Evolutionary conservation across 768 basidiomycete species (phyloP), one percentile per base, ranked within the genome.

Genomic region (Suillus decipiens): DNA sequence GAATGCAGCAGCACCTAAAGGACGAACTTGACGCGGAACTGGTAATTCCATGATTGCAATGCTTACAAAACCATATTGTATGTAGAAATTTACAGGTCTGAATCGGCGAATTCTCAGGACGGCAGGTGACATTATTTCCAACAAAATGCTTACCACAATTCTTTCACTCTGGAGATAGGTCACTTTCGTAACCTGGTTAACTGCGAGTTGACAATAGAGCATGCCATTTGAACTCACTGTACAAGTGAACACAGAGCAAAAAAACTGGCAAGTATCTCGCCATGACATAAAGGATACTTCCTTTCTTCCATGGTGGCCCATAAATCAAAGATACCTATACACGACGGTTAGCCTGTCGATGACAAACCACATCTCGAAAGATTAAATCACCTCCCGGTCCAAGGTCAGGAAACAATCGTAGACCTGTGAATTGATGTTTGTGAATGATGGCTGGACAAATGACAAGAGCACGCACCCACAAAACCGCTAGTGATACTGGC

Each of bases 381-480:
- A 34, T n/a, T 11, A 53, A 53, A 34, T 53, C 19, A 53, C 51
- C 33, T 53, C 51, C 33, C n/a, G 51, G 33, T 53, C 51, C 33
- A 53, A 53, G 51, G 51, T 53, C 51, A 53, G 51, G 51, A 53
- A 53, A 53, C 51, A 53, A 19, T 53, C 51, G 19, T 34, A 53
- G 5, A 7, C 19, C 51, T 53, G 33, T 53, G 19, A 53, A 19
- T n/a, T n/a, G 5, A 34, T 33, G 11, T 53, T 53, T n/a, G 10
- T 34, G 33, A 34, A 53, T 19, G 51, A 3, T 1, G 19, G 19
- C 6, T 34, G 51, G 19, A 34, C 51, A 53, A 31, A n/a, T n/a
- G 19, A 17, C 11, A 53, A 53, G 51, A n/a, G 19, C 2, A 33
- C 51, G 33, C 51, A 53, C 51, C 51, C 51, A 53, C n/a, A 34